These are phyloP conservation scores for Saccharomyces hybrid DNA, from an alignment of 1,139 yeast genomes.

Conservation along the genomic window DNA sequence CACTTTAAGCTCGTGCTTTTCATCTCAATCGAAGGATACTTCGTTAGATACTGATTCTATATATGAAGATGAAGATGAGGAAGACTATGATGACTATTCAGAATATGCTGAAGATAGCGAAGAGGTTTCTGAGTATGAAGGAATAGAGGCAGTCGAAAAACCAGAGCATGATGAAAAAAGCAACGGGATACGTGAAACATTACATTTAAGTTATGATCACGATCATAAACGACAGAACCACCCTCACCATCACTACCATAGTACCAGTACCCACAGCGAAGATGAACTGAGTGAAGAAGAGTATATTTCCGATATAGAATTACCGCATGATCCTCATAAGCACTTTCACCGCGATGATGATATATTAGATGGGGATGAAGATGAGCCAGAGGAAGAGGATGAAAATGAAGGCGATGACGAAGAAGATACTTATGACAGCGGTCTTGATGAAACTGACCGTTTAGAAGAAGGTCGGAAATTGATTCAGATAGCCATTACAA, in stretches of 20 bases:
- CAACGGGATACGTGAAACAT: conserved; percentile 18
- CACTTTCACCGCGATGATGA: neutral
- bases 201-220: conserved; percentile 2
- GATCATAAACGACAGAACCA: conserved; percentile 5
- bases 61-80: conserved; percentile 20
- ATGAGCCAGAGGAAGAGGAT: conserved; percentile 15
- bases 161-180: conserved; percentile 18
- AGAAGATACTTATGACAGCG: conserved; percentile 34
- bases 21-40: conserved; percentile 3
- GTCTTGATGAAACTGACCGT: conserved; percentile 48
- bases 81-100: conserved; percentile 19
- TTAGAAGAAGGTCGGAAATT: conserved; percentile 70
- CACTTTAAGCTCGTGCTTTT: conserved; percentile 13
- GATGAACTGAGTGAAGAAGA: neutral
- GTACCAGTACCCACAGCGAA: neutral
- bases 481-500: conserved; percentile 68
- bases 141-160: conserved; percentile 20
- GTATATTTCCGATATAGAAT: conserved; percentile 1
- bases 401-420: conserved; percentile 22
- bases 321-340: neutral
- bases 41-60: conserved; percentile 9
- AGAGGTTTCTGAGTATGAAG: conserved; percentile 15
- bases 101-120: conserved; percentile 17
- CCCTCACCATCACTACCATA: conserved; percentile 6
- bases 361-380: conserved; percentile 9